Conservation (phyloP, 164 flowering plant genomes). For the Annona squamosa region DNA sequence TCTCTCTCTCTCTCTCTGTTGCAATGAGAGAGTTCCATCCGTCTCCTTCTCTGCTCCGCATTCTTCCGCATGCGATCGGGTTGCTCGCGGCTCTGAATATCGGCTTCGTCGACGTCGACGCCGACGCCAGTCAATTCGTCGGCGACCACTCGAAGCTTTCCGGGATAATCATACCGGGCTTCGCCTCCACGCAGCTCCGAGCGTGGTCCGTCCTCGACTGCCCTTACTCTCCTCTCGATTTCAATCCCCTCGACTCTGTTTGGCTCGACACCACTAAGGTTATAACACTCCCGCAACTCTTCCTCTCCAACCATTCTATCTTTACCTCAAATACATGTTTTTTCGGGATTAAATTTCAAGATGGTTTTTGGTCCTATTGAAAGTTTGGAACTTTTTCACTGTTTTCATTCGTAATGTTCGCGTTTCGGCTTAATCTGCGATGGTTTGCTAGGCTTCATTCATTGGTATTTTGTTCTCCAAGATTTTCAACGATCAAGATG, state of each 20-base stretch:
- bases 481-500: not conserved
- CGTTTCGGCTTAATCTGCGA: too few species aligned
- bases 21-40: not conserved
- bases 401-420: too few species aligned
- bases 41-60: not conserved
- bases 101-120: slow-evolving; percentile 13
- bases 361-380: not conserved
- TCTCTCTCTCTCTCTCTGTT: not conserved
- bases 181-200: slow-evolving; percentile 92
- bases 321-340: not conserved
- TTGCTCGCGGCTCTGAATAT: not conserved
- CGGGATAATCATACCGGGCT: slow-evolving; percentile 91
- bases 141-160: slow-evolving; percentile 61
- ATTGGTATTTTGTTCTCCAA: not conserved
- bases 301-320: not conserved
- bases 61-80: not conserved
- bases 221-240: slow-evolving; percentile 97
- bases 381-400: not conserved
- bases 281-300: slow-evolving; percentile 2
- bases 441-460: not conserved
- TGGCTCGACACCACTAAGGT: slow-evolving; percentile 98
- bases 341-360: not conserved
- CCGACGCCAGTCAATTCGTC: not conserved
- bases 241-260: slow-evolving; percentile 95
- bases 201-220: slow-evolving; percentile 98